Evolutionary conservation across 768 basidiomycete genomes (phyloP).

Genomic region (Ephemerocybe angulata): DNA sequence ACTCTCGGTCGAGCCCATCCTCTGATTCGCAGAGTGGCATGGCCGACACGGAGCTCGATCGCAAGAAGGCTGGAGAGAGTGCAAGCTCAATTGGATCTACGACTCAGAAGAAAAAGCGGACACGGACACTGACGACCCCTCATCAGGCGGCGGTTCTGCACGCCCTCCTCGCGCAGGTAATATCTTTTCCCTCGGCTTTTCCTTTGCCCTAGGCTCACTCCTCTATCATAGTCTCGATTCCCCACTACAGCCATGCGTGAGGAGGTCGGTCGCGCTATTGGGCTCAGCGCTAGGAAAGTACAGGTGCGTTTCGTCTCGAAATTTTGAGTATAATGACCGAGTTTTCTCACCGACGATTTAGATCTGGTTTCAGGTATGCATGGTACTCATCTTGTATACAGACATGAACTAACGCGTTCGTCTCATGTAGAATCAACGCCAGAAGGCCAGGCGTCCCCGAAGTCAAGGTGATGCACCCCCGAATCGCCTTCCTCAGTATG

Average conservation of each 20-base stretch:
- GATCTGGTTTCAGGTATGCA: constrained; percentile 85
- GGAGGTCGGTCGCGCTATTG: constrained; percentile 82
- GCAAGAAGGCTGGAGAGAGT: constrained; percentile 29
- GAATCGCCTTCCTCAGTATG: constrained; percentile 57
- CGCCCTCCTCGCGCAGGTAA: constrained; percentile 80
- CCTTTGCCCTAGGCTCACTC: not conserved
- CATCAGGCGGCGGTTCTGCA: constrained; percentile 88
- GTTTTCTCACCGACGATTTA: constrained; percentile 29
- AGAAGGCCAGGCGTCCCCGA: constrained; percentile 78
- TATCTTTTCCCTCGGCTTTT: not conserved
- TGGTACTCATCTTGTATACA: constrained; percentile 16
- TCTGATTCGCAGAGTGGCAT: constrained; percentile 53
- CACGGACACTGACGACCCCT: constrained; percentile 79
- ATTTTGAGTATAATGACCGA: not conserved
- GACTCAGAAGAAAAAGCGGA: constrained; percentile 77
- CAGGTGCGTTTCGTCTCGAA: constrained; percentile 53
- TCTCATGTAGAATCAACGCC: constrained; percentile 70
- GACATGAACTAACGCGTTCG: constrained; percentile 17
- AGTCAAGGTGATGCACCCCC: constrained; percentile 52
- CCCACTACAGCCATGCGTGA: constrained; percentile 85
- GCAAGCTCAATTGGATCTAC: constrained; percentile 36
- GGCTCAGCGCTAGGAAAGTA: constrained; percentile 86
- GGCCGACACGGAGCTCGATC: constrained; percentile 57
- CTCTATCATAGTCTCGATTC: constrained; percentile 66
- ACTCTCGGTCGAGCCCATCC: constrained; percentile 34